phyloP scores from a whole-genome alignment of 73 alveolate genomes.

The Uronychia setigera region DNA sequence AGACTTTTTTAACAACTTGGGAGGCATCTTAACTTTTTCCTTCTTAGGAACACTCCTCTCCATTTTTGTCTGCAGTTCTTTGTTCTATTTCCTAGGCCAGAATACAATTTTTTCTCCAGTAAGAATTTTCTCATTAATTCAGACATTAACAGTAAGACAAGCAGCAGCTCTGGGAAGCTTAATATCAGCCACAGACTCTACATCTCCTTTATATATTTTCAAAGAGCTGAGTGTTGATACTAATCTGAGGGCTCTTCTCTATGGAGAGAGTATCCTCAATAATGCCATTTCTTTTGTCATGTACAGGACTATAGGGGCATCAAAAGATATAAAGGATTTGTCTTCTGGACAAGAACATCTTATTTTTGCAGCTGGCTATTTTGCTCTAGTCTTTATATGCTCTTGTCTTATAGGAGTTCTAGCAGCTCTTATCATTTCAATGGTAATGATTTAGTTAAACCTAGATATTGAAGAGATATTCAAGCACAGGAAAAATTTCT shows the following conservation, averaged over 20 bases:
- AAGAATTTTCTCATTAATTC: conserved; percentile 2
- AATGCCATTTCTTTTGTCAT: conserved; percentile 77
- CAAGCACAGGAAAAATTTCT: not conserved
- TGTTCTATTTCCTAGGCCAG: conserved; percentile 19
- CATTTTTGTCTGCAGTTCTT: conserved; percentile 42
- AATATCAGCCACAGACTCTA: conserved; percentile 86
- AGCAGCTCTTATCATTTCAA: not conserved
- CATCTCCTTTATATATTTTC: conserved; percentile 70
- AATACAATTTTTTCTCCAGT: not conserved
- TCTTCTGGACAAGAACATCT: not conserved
- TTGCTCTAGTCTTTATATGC: conserved; percentile 8
- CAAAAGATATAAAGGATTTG: conserved; percentile 3
- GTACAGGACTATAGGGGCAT: conserved; percentile 52
- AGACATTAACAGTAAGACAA: conserved; percentile 44
- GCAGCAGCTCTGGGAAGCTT: conserved; percentile 74
- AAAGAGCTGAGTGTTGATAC: conserved; percentile 60
- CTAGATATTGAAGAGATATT: conserved; percentile 13
- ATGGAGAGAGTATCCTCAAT: conserved; percentile 83
- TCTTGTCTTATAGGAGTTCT: conserved; percentile 28
- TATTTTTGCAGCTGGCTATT: not conserved
- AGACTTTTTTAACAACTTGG: conserved; percentile 71
- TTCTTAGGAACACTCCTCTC: conserved; percentile 76
- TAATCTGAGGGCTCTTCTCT: conserved; percentile 52
- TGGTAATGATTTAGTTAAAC: not conserved
- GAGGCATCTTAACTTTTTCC: conserved; percentile 69